These are phyloP conservation scores for Phytophthora gonapodyides DNA, from an alignment of 352 stramenopile genomes.

Conservation along the genomic window DNA sequence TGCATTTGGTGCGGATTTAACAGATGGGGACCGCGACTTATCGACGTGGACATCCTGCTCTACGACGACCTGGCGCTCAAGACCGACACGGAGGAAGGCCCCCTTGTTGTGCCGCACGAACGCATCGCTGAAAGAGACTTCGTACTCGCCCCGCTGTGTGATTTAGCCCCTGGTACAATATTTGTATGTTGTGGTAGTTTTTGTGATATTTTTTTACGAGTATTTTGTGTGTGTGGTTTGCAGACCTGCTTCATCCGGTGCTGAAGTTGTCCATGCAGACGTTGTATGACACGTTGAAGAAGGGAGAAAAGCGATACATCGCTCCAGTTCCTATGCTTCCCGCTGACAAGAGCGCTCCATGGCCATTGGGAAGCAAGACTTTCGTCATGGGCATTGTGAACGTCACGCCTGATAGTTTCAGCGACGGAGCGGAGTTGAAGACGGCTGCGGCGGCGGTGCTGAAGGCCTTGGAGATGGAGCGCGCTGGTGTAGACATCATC, in stretches of 20 bases:
- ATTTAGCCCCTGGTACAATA: constrained; percentile 79
- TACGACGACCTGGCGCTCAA: constrained; percentile 85
- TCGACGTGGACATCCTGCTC: constrained; percentile 97
- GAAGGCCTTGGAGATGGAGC: constrained; percentile 89
- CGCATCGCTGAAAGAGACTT: constrained; percentile 96
- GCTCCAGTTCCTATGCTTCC: constrained; percentile 60
- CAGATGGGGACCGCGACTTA: constrained; percentile 91
- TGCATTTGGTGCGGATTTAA: constrained; percentile 20
- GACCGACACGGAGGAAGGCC: constrained; percentile 63
- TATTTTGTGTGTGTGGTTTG: background rate
- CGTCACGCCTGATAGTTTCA: constrained; percentile 99
- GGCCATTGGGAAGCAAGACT: constrained; percentile 64
- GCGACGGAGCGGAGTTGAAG: constrained; percentile 56
- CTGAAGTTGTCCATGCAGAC: constrained; percentile 73
- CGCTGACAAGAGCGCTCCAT: constrained; percentile 46
- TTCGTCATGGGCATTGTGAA: constrained; percentile 99
- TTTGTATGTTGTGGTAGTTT: background rate
- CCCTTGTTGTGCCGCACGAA: constrained; percentile 94
- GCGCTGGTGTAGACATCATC: constrained; percentile 93
- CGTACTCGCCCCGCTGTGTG: constrained; percentile 95
- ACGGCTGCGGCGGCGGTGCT: constrained; percentile 69
- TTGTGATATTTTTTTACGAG: too few relatives aligned
- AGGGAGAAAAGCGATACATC: constrained; percentile 31
- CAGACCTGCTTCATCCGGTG: constrained; percentile 78
- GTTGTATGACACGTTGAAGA: constrained; percentile 59